A percentile compares a stretch with the other conserved stretches of the same genome.
phyloP scores from a whole-genome alignment of 2,329 filamentous ascomycete species.

The Ophiobolus disseminans region DNA sequence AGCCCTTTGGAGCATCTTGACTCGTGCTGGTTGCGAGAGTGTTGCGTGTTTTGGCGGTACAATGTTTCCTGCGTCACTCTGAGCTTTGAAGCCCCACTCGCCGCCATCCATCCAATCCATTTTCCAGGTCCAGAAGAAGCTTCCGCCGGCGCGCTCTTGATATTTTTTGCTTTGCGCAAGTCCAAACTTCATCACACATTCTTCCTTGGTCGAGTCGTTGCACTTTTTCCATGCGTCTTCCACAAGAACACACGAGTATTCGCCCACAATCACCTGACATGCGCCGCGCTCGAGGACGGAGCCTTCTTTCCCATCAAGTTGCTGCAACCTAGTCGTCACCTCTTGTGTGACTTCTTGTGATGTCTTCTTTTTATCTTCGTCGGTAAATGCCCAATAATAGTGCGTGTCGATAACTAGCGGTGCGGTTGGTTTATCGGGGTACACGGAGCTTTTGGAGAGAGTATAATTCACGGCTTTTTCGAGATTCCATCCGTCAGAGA shows the following conservation, averaged over 20 bases:
- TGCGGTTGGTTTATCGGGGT: conserved; percentile 41
- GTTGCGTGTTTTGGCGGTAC: conserved; percentile 44
- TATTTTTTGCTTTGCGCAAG: conserved; percentile 57
- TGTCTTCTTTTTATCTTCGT: conserved; percentile 58
- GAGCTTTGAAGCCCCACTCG: conserved; percentile 66
- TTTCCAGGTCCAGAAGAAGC: conserved; percentile 67
- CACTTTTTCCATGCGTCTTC: conserved; percentile 57
- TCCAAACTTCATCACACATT: conserved; percentile 56
- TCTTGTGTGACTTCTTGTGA: conserved; percentile 61
- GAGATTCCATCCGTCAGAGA: conserved; percentile 66
- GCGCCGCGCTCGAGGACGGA: conserved; percentile 59
- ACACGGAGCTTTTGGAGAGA: conserved; percentile 49
- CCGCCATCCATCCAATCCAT: conserved; percentile 70
- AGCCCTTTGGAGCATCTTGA: conserved; percentile 48
- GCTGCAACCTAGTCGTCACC: conserved; percentile 52
- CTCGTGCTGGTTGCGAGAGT: conserved; percentile 18
- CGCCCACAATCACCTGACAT: conserved; percentile 61
- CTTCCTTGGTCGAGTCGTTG: conserved; percentile 43
- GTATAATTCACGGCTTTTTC: conserved; percentile 55
- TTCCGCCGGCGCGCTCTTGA: conserved; percentile 59
- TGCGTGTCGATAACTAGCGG: conserved; percentile 66
- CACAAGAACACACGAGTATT: conserved; percentile 65
- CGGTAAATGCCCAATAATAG: conserved; percentile 65
- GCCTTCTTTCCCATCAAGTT: conserved; percentile 57
- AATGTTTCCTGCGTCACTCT: conserved; percentile 55